Evolutionary conservation across 345 rosid species (phyloP), one percentile per base, ranked within the genome.

Genomic region (Lepidium didymum): DNA sequence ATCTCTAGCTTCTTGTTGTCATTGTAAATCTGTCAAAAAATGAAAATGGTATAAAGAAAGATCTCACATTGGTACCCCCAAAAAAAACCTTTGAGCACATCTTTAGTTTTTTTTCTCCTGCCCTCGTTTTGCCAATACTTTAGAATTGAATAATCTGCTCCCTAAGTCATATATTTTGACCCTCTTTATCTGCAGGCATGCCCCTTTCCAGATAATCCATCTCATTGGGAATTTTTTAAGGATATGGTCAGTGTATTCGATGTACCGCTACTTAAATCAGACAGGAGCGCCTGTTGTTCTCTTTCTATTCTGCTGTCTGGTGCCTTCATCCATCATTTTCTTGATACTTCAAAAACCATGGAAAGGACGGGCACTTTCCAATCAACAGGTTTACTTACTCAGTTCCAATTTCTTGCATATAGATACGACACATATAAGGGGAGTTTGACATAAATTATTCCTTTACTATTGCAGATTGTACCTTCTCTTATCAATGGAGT

Each of bases 211-310:
- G 85, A 82, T 94, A 74, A 62, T 91, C 21, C 99, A 94, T 64
- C 35, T 89, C 16, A 54, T 82, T 43, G 93, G 97, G 18, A 87
- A 85, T 82, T 86, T 94, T 19, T 75, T 89, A 55, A 85, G 97
- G 78, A 91, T 91, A 81, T 94, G 99, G 99, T 94, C 99, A 27
- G 91, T 94, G 51, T 89, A 94, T 73, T 87, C 96, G 29, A 83
- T 85, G 93, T 86, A 87, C 59, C 83, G 75, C 1, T 94, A 91
- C 76, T 81, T 94, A 80, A 73, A 79, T 60, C 85, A 86, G 34
- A 89, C 93, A 1, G 96, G 96, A 64, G 91, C 96, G 40, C 83
- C 97, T 1, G 96, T 86, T n/a, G 82, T 81, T 57, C 96, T 91
- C 68, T 94, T 94, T 73, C 84, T 85, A 65, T 89, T 94, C 84